Evolutionary conservation across 345 rosid species (phyloP), one percentile per base, ranked within the genome.

Genomic region (Dimocarpus longan): DNA sequence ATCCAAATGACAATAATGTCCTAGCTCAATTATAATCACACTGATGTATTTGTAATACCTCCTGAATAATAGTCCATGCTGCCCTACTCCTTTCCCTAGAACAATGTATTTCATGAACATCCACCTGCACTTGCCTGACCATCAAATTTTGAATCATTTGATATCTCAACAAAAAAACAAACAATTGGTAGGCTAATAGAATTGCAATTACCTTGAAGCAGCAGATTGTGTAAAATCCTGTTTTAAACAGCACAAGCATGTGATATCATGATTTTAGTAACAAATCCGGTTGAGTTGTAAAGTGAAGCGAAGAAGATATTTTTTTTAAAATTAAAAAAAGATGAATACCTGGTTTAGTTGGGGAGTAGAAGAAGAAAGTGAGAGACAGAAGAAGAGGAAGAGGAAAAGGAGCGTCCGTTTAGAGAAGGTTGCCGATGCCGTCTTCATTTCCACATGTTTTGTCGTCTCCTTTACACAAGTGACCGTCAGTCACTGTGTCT

Each of bases 71-170:
- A 70, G 83, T 77, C 87, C 92, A 87, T 22, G 94, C 97, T 60
- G 89, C 86, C 79, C 90, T 88, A 75, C 94, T 90, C 70, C 94
- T 85, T 81, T 90, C 93, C 81, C 94, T 86, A 10, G 93, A 92
- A 82, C 97, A 92, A 80, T 90, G 93, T 56, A 89, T 76, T 79
- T 84, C 89, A 80, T 76, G 87, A 42, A 71, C 60, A 82, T 66
- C 73, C 75, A 64, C 85, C 19, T 78, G 81, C 48, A 63, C 82
- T 65, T 78, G 82, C 76, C 90, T 87, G 39, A 74, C 68, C 24
- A 50, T 77, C 46, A 73, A 57, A 16, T 11, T 24, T 18, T 19
- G 6, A 69, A 69, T 63, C 24, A 32, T 50, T 9, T 75, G 28
- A 67, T 12, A 50, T n/a, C 0, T 21, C 26, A 48, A 50, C 50